A percentile compares a stretch with the other conserved stretches of the same genome.
Evolutionary conservation across 176 grass and related monocot genomes (phyloP).

Genomic region (Microstegium vimineum): DNA sequence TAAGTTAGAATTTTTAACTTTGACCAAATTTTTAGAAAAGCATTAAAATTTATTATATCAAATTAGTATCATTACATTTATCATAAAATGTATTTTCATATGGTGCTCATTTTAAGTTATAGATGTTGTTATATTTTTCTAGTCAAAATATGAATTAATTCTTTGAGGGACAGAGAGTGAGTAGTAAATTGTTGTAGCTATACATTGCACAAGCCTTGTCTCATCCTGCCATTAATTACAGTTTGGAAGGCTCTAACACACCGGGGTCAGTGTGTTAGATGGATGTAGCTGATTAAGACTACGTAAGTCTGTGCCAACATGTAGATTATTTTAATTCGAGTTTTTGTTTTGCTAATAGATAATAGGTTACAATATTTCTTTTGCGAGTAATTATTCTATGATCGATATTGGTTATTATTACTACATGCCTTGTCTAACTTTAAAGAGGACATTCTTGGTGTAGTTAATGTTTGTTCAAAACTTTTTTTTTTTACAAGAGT

Average conservation of each 20-base stretch:
- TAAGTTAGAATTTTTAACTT: too few species aligned
- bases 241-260: conserved; percentile 35
- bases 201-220: conserved; percentile 24
- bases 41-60: too few species aligned
- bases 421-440: not conserved
- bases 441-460: not conserved
- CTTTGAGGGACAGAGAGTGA: too few species aligned
- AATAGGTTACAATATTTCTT: not conserved
- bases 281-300: conserved; percentile 39
- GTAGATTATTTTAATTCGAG: not conserved
- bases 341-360: not conserved
- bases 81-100: too few species aligned
- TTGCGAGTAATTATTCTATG: not conserved
- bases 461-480: not conserved
- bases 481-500: too few species aligned
- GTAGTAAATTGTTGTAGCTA: too few species aligned
- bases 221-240: conserved; percentile 13
- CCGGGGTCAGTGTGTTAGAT: conserved; percentile 14
- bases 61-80: too few species aligned
- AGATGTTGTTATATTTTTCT: too few species aligned
- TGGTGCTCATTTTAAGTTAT: too few species aligned
- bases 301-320: not conserved
- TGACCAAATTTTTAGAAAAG: too few species aligned
- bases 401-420: not conserved
- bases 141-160: too few species aligned